phyloP scores from a whole-genome alignment of 441 rosid genomes.

The Adansonia rubrostipa region DNA sequence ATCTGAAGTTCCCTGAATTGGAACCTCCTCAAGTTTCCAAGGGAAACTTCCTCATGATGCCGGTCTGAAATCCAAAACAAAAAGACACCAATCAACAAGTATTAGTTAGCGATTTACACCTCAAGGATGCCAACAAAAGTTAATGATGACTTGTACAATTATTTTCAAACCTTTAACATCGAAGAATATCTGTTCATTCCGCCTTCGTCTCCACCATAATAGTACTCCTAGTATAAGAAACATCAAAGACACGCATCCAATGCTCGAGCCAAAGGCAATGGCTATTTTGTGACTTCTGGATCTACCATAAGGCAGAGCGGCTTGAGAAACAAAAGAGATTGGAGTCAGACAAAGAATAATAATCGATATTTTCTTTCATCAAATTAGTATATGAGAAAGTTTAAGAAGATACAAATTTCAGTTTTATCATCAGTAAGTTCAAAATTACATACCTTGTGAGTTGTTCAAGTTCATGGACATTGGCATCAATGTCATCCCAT shows the following conservation, averaged over 20 bases:
- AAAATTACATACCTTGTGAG: constrained; percentile 57
- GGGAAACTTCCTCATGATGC: constrained; percentile 71
- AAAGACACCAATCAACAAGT: neutral
- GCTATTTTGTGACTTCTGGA: constrained; percentile 72
- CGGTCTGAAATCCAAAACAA: constrained; percentile 43
- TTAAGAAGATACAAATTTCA: neutral
- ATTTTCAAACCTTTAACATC: constrained; percentile 77
- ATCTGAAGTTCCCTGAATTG: constrained; percentile 78
- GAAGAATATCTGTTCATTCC: constrained; percentile 63
- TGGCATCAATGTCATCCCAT: constrained; percentile 78
- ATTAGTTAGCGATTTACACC: neutral
- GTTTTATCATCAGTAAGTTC: neutral
- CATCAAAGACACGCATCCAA: constrained; percentile 61
- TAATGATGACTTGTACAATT: neutral
- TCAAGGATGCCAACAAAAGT: neutral
- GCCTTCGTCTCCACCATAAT: constrained; percentile 90
- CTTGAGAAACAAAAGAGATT: constrained; percentile 38
- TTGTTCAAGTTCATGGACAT: constrained; percentile 90
- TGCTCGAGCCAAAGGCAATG: constrained; percentile 70
- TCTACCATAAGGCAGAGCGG: constrained; percentile 43
- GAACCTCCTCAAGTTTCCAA: constrained; percentile 86
- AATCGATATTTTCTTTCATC: neutral
- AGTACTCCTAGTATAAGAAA: constrained; percentile 67
- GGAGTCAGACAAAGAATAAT: constrained; percentile 29
- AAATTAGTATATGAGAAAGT: neutral